These are phyloP conservation scores for Neurospora discreta DNA, from an alignment of 495 filamentous ascomycete species.

Conservation along the genomic window DNA sequence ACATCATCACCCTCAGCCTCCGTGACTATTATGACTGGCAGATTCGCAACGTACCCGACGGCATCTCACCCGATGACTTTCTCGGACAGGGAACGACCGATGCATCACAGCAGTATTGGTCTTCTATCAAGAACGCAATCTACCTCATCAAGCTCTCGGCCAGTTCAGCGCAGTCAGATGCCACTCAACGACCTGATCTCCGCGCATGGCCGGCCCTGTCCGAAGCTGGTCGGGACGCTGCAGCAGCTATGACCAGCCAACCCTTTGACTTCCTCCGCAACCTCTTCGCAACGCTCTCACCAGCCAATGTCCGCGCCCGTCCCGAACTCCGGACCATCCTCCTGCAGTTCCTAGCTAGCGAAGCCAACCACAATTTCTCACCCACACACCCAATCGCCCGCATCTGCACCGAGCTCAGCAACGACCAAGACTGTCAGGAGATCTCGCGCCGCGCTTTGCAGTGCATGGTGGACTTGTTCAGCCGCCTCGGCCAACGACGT, in stretches of 20 bases:
- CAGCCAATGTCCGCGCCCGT: slow-evolving; percentile 18
- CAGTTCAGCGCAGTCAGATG: slow-evolving; percentile 5
- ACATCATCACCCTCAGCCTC: slow-evolving; percentile 17
- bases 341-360: slow-evolving; percentile 16
- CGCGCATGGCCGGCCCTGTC: slow-evolving; percentile 18
- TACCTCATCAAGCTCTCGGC: slow-evolving; percentile 22
- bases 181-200: slow-evolving; percentile 8
- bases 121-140: slow-evolving; percentile 19
- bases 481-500: slow-evolving; percentile 15
- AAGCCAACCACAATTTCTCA: slow-evolving; percentile 17
- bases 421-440: slow-evolving; percentile 20
- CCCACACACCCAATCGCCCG: slow-evolving; percentile 18
- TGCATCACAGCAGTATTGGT: slow-evolving; percentile 19
- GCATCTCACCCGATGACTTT: slow-evolving; percentile 19
- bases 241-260: slow-evolving; percentile 18
- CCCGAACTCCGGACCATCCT: slow-evolving; percentile 20
- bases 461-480: slow-evolving; percentile 25
- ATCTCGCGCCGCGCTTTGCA: slow-evolving; percentile 20
- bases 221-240: slow-evolving; percentile 16
- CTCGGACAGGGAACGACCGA: slow-evolving; percentile 11
- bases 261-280: slow-evolving; percentile 25
- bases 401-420: slow-evolving; percentile 18
- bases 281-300: slow-evolving; percentile 20
- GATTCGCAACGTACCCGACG: slow-evolving; percentile 15
- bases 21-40: slow-evolving; percentile 23